Evolutionary conservation across 1,284 basidiomycete species (phyloP).

Genomic region (Xanthoconium separans): DNA sequence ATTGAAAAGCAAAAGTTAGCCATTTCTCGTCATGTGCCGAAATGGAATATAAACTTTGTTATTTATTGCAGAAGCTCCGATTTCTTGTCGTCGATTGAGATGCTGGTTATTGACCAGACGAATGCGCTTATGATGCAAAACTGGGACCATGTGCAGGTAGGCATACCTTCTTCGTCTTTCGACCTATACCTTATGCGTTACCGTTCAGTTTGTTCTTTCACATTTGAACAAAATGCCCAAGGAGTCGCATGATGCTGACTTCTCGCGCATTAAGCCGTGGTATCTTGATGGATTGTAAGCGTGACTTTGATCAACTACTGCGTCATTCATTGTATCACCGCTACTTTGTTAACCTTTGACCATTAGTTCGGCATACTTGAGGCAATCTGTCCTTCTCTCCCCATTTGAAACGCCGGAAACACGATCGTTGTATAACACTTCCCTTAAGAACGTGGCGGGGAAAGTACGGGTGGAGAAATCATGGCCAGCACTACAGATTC

Average conservation of each 20-base stretch:
- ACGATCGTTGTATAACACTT: conserved; percentile 72
- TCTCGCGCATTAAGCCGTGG: conserved; percentile 97
- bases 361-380: conserved; percentile 71
- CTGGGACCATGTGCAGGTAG: conserved; percentile 94
- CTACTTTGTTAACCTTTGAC: not conserved
- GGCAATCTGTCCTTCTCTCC: conserved; percentile 89
- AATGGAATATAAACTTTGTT: not conserved
- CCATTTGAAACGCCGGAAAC: conserved; percentile 90
- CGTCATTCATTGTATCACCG: not conserved
- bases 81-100: conserved; percentile 91
- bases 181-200: not conserved
- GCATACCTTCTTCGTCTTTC: not conserved
- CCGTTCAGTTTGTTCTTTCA: conserved; percentile 75
- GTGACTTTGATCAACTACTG: not conserved
- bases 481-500: conserved; percentile 75
- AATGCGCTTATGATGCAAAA: conserved; percentile 98
- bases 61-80: conserved; percentile 67
- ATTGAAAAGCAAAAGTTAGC: conserved; percentile 92
- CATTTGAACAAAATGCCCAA: conserved; percentile 89
- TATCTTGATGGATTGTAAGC: conserved; percentile 90
- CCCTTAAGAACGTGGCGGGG: conserved; percentile 82
- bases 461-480: conserved; percentile 69
- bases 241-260: conserved; percentile 92
- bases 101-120: conserved; percentile 91
- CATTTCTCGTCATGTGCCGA: not conserved